Percentiles rank a stretch among this genome's conserved stretches.
Conservation (phyloP, 106 monocot genomes). For the Dactylorhiza incarnata region DNA sequence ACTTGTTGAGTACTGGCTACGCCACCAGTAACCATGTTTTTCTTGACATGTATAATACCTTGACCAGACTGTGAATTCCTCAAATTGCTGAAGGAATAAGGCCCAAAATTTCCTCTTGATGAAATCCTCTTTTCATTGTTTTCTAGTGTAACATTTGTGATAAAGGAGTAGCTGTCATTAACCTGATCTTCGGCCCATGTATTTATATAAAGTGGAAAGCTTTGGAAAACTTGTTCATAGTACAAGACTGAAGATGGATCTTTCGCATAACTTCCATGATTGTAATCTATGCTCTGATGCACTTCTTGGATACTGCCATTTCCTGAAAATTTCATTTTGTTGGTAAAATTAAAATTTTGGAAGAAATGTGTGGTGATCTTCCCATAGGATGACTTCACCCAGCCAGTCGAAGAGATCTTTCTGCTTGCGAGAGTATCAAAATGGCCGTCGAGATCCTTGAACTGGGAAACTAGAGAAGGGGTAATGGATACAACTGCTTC, state of each 20-base stretch:
- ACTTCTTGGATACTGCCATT: too few relatives aligned
- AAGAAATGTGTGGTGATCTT: too few relatives aligned
- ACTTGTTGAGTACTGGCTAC: constrained; percentile 49
- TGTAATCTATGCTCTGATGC: too few relatives aligned
- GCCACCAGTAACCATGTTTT: constrained; percentile 44
- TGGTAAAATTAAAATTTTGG: too few relatives aligned
- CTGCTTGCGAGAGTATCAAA: constrained; percentile 44
- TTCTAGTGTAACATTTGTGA: constrained; percentile 42
- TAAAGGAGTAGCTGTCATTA: constrained; percentile 26
- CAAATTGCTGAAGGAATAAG: constrained; percentile 28
- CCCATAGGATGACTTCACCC: too few relatives aligned
- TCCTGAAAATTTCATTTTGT: too few relatives aligned
- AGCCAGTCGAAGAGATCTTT: too few relatives aligned
- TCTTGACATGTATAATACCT: constrained; percentile 53
- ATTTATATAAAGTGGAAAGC: constrained; percentile 57
- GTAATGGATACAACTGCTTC: constrained; percentile 23
- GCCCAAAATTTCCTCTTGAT: constrained; percentile 40
- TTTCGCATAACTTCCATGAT: constrained; percentile 41
- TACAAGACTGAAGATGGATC: constrained; percentile 28
- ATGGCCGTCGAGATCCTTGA: constrained; percentile 55
- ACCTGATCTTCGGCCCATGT: constrained; percentile 27
- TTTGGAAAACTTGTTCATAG: constrained; percentile 42
- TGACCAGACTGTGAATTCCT: constrained; percentile 53
- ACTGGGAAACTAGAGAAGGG: constrained; percentile 26
- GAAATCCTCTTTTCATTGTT: constrained; percentile 55